Evolutionary conservation across 805 yeast species (phyloP).

Genomic region (Monosporozyma aerobia): DNA sequence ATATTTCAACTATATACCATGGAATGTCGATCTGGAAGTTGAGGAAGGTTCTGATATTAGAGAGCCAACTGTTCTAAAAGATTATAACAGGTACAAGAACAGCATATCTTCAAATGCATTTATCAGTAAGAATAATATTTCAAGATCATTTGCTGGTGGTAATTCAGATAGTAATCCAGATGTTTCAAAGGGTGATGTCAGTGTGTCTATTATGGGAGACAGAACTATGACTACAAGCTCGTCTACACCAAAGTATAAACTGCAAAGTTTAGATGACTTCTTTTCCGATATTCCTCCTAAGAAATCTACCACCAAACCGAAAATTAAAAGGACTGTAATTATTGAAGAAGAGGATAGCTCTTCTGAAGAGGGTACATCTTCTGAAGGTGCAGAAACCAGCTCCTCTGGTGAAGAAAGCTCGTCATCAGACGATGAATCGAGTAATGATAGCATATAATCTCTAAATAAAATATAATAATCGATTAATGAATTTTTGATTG

Average conservation of each 20-base stretch:
- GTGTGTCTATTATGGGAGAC: background rate
- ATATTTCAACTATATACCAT: constrained; percentile 10
- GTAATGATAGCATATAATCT: background rate
- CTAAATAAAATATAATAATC: background rate
- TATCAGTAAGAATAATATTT: constrained; percentile 4
- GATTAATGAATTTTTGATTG: background rate
- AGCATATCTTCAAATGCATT: constrained; percentile 27
- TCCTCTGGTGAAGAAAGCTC: background rate
- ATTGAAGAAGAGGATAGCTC: constrained; percentile 18
- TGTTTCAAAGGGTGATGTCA: background rate
- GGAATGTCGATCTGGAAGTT: constrained; percentile 10
- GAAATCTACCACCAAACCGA: background rate
- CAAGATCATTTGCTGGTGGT: constrained; percentile 1
- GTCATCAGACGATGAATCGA: background rate
- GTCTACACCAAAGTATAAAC: constrained; percentile 34
- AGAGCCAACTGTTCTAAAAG: constrained; percentile 33
- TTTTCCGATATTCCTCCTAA: constrained; percentile 42
- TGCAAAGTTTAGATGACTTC: constrained; percentile 83
- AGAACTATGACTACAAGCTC: background rate
- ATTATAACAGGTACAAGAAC: constrained; percentile 30
- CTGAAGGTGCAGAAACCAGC: constrained; percentile 1
- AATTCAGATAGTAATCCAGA: background rate
- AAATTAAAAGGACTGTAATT: constrained; percentile 13
- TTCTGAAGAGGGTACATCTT: constrained; percentile 13
- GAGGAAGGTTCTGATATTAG: constrained; percentile 24